Base-by-base conservation (phyloP, 805 yeast species). In the Ogataea degrootiae region DNA sequence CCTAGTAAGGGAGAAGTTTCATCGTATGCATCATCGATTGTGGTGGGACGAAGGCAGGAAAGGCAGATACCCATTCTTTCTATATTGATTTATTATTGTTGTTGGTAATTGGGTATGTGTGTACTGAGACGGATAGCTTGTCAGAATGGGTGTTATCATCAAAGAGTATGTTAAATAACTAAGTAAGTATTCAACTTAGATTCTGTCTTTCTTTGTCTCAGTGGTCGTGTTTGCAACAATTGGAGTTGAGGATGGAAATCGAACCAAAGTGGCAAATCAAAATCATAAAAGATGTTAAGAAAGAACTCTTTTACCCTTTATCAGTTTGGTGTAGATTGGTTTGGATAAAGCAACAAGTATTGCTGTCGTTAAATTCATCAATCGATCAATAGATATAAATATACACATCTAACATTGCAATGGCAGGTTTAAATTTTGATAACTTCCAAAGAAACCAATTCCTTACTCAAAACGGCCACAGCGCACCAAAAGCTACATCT, bases 341-440 rank as follows among this genome's bases (percentile, higher is more conserved):
- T 9, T 11, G 11, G 31, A 26, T 9, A 26, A 26, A 8, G 31
- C 11, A 26, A 6, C 11, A 26, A 26, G 31, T 26, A 26, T 7
- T 9, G 11, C 31, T 26, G 31, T 26, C 31, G 4, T 5, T 26
- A 9, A 26, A 8, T 26, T 11, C 31, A 26, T 26, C 11, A 9
- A 8, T 9, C 12, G 31, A 26, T 26, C 31, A 8, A 19, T 36
- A 36, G 39, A 19, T 17, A 36, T 36, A 31, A 5, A 15, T 11
- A 34, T 4, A 19, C 17, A 35, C 17, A 16, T 35, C 8, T 17
- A 8, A 8, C 29, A 35, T 26, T 21, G 39, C 33, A 42, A 90
- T 91, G 97, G 80, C 89, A 4, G 99, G 99, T 34, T 79, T 92
- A 48, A 83, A 89, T 59, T 92, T 94, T 67, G 98, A 92, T 60